Percentiles rank a stretch among this genome's conserved stretches.
Evolutionary conservation across 148 eudicot genomes (phyloP).

Genomic region (Rhododendron ferrugineum): DNA sequence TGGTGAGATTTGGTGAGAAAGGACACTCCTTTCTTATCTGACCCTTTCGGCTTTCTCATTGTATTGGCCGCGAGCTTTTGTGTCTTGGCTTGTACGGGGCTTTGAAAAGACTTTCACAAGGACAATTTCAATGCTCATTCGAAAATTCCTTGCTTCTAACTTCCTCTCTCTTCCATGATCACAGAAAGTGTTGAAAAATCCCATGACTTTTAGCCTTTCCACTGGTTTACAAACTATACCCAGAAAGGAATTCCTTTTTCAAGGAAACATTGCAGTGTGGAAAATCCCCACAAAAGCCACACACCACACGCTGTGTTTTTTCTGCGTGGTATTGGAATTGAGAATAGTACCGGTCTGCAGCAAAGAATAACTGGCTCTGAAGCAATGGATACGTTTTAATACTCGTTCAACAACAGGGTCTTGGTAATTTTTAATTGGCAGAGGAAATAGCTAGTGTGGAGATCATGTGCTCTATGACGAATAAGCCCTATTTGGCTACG

Average conservation of each 20-base stretch:
- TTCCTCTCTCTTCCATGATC: not conserved
- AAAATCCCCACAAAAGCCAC: conserved; percentile 1
- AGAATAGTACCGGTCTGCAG: conserved; percentile 6
- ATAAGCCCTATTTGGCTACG: conserved; percentile 1
- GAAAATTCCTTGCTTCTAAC: not conserved
- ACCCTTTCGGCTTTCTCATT: no score
- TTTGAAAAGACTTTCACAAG: not conserved
- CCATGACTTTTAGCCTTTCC: not conserved
- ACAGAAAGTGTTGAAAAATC: no score
- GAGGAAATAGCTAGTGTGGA: not conserved
- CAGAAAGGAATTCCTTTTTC: not conserved
- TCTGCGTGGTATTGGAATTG: not conserved
- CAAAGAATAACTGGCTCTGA: conserved; percentile 18
- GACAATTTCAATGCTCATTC: not conserved
- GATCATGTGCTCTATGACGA: not conserved
- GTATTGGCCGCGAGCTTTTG: no score
- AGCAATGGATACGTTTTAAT: conserved; percentile 16
- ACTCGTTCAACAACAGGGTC: no score
- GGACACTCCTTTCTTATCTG: no score
- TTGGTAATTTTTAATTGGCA: not conserved
- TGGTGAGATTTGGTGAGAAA: no score
- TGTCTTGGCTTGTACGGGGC: no score
- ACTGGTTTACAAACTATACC: not conserved
- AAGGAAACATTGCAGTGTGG: not conserved
- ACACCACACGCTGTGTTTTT: not conserved